Conservation (phyloP, 805 yeast genomes). For the Candida coquimbonensis region DNA sequence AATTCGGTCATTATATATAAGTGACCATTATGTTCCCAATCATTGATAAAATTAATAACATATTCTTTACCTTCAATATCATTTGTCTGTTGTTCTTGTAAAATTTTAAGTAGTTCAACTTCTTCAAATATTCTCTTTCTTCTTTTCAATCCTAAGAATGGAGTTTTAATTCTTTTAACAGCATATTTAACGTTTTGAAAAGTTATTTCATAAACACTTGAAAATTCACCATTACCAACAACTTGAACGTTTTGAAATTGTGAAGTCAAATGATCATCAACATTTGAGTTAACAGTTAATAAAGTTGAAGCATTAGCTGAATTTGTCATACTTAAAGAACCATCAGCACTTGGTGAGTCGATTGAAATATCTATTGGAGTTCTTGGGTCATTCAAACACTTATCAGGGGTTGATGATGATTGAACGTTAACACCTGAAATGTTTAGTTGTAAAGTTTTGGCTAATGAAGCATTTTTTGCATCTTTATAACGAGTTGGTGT, state of each 20-base stretch:
- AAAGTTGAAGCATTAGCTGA: slow-evolving; percentile 14
- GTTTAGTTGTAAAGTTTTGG: slow-evolving; percentile 13
- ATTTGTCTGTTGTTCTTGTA: slow-evolving; percentile 32
- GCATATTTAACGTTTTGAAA: slow-evolving; percentile 68
- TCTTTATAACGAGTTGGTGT: slow-evolving; percentile 35
- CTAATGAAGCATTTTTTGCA: slow-evolving; percentile 11
- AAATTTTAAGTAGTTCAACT: slow-evolving; percentile 54
- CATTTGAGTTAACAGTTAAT: slow-evolving; percentile 17
- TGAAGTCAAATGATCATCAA: slow-evolving; percentile 38
- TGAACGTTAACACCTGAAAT: not conserved
- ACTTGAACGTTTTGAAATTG: slow-evolving; percentile 56
- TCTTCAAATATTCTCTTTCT: slow-evolving; percentile 63
- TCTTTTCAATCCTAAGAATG: slow-evolving; percentile 49
- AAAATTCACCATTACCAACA: slow-evolving; percentile 84
- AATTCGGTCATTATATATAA: slow-evolving; percentile 90
- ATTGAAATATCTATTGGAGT: slow-evolving; percentile 21
- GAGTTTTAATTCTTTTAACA: slow-evolving; percentile 76
- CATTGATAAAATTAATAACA: slow-evolving; percentile 70
- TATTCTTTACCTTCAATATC: slow-evolving; percentile 66
- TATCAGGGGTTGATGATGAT: slow-evolving; percentile 16
- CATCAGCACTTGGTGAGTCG: slow-evolving; percentile 14
- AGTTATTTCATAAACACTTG: slow-evolving; percentile 76
- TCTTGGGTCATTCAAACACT: slow-evolving; percentile 24
- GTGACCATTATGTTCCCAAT: slow-evolving; percentile 74
- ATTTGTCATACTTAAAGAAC: slow-evolving; percentile 17